Conservation (phyloP, 176 grass and related monocot species). For the Triticum aestivum region DNA sequence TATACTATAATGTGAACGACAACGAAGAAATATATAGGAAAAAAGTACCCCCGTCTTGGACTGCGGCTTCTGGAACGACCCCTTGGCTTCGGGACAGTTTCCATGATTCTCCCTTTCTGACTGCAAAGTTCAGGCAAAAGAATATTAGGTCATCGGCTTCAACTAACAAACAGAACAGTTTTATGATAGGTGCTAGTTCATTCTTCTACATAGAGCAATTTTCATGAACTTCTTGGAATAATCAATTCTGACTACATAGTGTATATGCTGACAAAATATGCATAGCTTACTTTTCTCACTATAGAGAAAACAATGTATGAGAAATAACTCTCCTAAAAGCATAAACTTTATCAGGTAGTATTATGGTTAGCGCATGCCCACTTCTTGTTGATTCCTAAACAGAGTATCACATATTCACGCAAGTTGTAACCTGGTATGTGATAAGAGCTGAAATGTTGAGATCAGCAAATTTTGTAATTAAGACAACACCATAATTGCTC, state of each 20-base stretch:
- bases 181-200: background rate
- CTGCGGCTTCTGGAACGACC: conserved; percentile 87
- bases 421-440: background rate
- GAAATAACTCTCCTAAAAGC: background rate
- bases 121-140: conserved; percentile 42
- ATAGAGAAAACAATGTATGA: background rate
- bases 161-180: background rate
- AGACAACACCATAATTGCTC: background rate
- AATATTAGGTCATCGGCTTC: background rate
- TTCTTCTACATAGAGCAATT: background rate
- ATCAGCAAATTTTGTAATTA: background rate
- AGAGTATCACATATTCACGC: background rate
- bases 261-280: background rate
- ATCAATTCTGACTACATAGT: background rate
- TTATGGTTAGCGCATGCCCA: background rate
- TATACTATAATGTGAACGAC: background rate
- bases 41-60: conserved; percentile 61
- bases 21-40: background rate
- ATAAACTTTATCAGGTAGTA: background rate
- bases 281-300: background rate
- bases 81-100: conserved; percentile 45
- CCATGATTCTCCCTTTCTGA: conserved; percentile 80
- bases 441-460: background rate
- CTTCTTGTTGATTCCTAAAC: background rate
- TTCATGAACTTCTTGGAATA: background rate